Evolutionary conservation across 1,284 basidiomycete species (phyloP), one percentile per base, ranked within the genome.

Genomic region (Fomitopsis betulina): DNA sequence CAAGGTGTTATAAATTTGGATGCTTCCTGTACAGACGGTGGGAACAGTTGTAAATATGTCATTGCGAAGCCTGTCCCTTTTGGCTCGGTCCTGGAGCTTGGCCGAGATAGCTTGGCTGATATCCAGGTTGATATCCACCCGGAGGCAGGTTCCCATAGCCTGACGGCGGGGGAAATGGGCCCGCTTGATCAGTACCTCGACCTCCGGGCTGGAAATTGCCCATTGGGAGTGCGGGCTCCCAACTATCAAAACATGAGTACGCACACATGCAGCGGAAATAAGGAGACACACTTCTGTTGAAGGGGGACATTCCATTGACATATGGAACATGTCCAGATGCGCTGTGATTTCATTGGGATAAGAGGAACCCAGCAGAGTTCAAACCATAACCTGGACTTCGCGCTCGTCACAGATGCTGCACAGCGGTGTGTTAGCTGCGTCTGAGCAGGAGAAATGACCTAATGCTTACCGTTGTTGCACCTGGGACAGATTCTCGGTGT

Each of bases 361-460:
- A 83, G 68, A 23, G 78, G 81, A 12, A 83, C 72, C 64, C 78
- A 80, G 64, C 76, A 83, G 21, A 83, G 58, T 63, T 82, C 80
- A 63, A 83, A 78, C 81, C 81, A 83, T 15, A 65, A 74, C 56
- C 82, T 75, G 4, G 79, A 72, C 61, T 80, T 83, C 53, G 76
- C 79, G 30, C 73, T 71, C 56, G 75, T 70, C 62, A 78, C 82
- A 58, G 78, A 69, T 7, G 70, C 80, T 82, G 55, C 17, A 35
- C 27, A 25, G 45, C 33, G 38, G 9, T n/a, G 8, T 9, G 21
- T 30, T 21, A 25, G 45, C 43, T 42, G 47, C n/a, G 21, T 17
- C n/a, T 53, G 39, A 25, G 25, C 58, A 52, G 54, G 23, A 45
- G 56, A 42, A 58, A 52, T 53, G 17, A 47, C 9, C 43, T 32